Conservation (phyloP, 208 protist species). For the Leishmania braziliensis region DNA sequence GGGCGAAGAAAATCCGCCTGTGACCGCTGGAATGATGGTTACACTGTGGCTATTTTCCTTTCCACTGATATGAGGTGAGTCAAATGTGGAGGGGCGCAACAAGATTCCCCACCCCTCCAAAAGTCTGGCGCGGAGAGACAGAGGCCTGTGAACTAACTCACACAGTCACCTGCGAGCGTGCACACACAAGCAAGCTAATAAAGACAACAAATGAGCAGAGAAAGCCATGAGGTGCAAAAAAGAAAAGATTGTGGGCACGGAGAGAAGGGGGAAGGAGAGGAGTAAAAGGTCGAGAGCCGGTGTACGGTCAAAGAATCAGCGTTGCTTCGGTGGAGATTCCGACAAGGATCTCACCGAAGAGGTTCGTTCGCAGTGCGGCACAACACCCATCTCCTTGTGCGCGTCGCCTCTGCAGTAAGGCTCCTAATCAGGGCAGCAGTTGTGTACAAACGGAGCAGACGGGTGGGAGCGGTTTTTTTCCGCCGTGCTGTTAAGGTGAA, state of each 20-base stretch:
- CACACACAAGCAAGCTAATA: neutral
- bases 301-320: neutral
- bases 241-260: neutral
- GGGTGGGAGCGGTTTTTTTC: neutral
- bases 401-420: neutral
- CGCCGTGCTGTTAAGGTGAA: neutral
- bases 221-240: neutral
- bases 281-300: slow-evolving; percentile 2
- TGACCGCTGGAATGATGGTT: neutral
- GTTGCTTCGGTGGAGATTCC: neutral
- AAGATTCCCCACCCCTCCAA: neutral
- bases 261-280: slow-evolving; percentile 1
- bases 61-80: neutral
- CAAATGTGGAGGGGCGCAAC: neutral
- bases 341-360: neutral
- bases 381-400: neutral
- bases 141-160: neutral
- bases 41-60: neutral
- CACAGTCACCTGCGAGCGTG: neutral
- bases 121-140: neutral
- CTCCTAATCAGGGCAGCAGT: neutral
- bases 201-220: slow-evolving; percentile 4
- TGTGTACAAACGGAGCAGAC: neutral
- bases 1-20: neutral
- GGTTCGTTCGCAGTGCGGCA: neutral